Base-by-base conservation (phyloP, 352 stramenopile genomes). In the Globisporangium splendens region DNA sequence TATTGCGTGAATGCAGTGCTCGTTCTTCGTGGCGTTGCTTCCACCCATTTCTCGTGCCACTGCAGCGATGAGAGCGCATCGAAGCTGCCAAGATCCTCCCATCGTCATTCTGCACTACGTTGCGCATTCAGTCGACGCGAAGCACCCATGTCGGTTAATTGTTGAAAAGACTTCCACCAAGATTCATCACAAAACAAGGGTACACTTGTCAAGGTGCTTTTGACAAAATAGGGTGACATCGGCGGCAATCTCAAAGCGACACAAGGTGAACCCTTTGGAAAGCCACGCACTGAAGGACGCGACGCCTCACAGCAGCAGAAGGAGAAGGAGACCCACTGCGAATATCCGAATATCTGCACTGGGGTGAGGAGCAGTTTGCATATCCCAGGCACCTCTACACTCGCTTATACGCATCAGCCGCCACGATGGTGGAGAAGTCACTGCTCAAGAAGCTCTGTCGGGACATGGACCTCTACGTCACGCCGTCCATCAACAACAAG, bases 401-500 rank as follows among this genome's bases (percentile, higher is more conserved):
- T 12, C 21, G 8, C 13, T n/a, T 28, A 22, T 15, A 24, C 46
- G 38, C 22, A 41, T 11, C 53, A 47, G 55, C 22, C 47, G 22
- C 54, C 59, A 49, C 42, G 13, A 93, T 83, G 66, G 73, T 95
- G 71, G 88, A 95, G 60, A 93, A 92, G 68, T 54, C 67, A 62
- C 59, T 81, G 44, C 79, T 98, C 38, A 91, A 87, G 66, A 95
- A 96, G 64, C 70, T 97, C 51, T 97, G 90, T 61, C 82, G 86
- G 13, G 90, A 98, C 47, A 80, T 92, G 54, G 88, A 97, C 56
- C 72, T 96, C 47, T 98, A 98, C 66, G 72, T 86, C 49, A 98
- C 92, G 42, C 86, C 96, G 22, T 57, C 72, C 62, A 86, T 98
- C 64, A 98, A 98, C 70, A 93, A 98, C 70, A 97, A 96, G 58